These are phyloP conservation scores for Oemleria cerasiformis DNA, from an alignment of 306 rosid genomes.

Conservation along the genomic window DNA sequence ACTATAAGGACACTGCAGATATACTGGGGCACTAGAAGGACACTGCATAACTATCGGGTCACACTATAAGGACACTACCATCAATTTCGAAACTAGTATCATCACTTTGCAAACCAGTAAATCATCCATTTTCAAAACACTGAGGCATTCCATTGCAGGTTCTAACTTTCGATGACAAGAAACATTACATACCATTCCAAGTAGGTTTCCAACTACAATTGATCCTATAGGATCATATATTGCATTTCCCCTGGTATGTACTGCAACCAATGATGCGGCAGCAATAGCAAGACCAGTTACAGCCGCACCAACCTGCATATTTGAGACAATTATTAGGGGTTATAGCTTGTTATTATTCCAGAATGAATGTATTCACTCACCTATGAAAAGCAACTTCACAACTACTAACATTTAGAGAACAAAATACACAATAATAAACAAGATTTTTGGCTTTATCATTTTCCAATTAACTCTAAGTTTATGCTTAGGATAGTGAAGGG, in stretches of 20 bases:
- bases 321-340: constrained; percentile 8
- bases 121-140: too few relatives aligned
- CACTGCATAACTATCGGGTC: too few relatives aligned
- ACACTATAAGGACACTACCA: too few relatives aligned
- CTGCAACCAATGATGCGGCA: constrained; percentile 90
- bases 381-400: background rate
- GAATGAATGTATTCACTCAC: background rate
- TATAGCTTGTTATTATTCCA: background rate
- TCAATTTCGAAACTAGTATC: too few relatives aligned
- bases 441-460: too few relatives aligned
- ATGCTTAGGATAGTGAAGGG: too few relatives aligned
- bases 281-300: constrained; percentile 91
- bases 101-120: too few relatives aligned
- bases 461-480: too few relatives aligned
- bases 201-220: constrained; percentile 86
- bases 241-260: constrained; percentile 75
- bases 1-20: too few relatives aligned
- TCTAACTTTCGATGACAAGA: background rate
- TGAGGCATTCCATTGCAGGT: background rate
- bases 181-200: constrained; percentile 78
- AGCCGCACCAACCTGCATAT: constrained; percentile 96
- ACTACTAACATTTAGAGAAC: background rate
- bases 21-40: too few relatives aligned
- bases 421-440: background rate
- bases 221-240: constrained; percentile 97